phyloP scores from a whole-genome alignment of 257 asterid genomes.

The Gardenia jasminoides region DNA sequence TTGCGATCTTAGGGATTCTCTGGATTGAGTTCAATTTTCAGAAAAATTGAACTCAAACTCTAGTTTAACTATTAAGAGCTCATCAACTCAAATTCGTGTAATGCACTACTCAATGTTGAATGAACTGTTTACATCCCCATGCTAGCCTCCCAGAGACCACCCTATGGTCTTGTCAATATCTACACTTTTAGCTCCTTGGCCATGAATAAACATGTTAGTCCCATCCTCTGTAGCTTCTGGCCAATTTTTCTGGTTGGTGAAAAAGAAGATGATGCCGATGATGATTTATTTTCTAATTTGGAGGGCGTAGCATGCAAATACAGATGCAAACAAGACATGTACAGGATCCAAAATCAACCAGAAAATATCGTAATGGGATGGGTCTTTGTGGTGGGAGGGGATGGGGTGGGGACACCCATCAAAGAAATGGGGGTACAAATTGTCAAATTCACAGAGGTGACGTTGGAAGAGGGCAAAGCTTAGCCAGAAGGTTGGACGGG shows the following conservation, averaged over 20 bases:
- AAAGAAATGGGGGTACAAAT: neutral
- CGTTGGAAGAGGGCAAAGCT: conserved; percentile 33
- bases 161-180: too few relatives aligned
- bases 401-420: neutral
- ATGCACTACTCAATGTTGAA: too few relatives aligned
- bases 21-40: too few relatives aligned
- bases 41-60: too few relatives aligned
- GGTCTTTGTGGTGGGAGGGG: neutral
- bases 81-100: too few relatives aligned
- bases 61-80: too few relatives aligned
- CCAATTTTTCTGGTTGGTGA: too few relatives aligned
- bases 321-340: neutral
- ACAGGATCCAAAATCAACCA: neutral
- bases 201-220: too few relatives aligned
- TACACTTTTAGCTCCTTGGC: neutral
- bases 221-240: too few relatives aligned
- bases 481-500: conserved; percentile 26
- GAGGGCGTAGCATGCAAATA: neutral
- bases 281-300: neutral
- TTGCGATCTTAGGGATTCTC: neutral
- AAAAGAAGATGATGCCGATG: neutral
- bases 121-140: too few relatives aligned
- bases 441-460: neutral
- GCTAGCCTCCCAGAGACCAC: too few relatives aligned
- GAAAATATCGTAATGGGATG: neutral